phyloP scores from a whole-genome alignment of 768 basidiomycete species.

The Boletus sp. region DNA sequence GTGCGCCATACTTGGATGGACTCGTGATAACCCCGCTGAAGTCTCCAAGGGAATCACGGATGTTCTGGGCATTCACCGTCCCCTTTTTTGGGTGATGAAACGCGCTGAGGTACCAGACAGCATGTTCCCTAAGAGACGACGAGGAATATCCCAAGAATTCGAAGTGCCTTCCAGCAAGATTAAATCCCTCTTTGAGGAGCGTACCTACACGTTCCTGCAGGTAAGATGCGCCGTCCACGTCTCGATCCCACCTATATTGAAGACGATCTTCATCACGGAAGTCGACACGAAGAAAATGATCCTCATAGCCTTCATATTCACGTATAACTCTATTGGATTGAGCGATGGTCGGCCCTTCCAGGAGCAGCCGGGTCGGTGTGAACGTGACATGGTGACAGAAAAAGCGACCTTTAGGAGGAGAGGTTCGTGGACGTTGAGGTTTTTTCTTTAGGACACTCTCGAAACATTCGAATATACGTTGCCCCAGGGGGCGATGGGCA shows the following conservation, averaged over 20 bases:
- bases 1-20: slow-evolving; percentile 81
- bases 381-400: slow-evolving; percentile 74
- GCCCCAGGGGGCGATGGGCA: slow-evolving; percentile 41
- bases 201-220: slow-evolving; percentile 57
- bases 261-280: slow-evolving; percentile 81
- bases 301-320: slow-evolving; percentile 52
- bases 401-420: slow-evolving; percentile 42
- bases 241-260: slow-evolving; percentile 68
- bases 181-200: slow-evolving; percentile 60
- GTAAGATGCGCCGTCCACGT: slow-evolving; percentile 56
- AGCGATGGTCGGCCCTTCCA: slow-evolving; percentile 73
- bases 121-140: slow-evolving; percentile 74
- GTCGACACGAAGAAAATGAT: slow-evolving; percentile 77
- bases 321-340: slow-evolving; percentile 84
- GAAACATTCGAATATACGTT: slow-evolving; percentile 46
- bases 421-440: slow-evolving; percentile 13
- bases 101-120: slow-evolving; percentile 77
- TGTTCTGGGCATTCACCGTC: slow-evolving; percentile 49
- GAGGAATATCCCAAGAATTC: slow-evolving; percentile 82
- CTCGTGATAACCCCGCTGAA: slow-evolving; percentile 53
- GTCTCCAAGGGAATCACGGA: slow-evolving; percentile 64
- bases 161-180: slow-evolving; percentile 66
- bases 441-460: slow-evolving; percentile 30
- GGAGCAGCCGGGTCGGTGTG: slow-evolving; percentile 67
- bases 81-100: slow-evolving; percentile 49